Conservation (phyloP, 352 stramenopile species). For the Globisporangium sylvaticum region DNA sequence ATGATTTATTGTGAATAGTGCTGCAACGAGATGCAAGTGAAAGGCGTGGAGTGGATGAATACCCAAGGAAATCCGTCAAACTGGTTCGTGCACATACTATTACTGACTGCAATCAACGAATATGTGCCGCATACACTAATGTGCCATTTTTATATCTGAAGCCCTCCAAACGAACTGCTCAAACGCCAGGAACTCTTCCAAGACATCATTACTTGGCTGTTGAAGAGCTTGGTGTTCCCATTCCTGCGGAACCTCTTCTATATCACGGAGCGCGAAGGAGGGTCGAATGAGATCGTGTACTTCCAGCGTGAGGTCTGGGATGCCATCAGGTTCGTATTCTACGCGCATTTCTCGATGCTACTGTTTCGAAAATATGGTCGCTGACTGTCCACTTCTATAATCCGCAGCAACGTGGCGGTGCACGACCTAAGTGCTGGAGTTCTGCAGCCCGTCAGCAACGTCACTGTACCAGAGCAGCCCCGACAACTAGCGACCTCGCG, state of each 20-base stretch:
- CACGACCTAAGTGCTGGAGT: conserved; percentile 44
- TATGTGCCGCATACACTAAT: not conserved
- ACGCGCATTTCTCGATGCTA: not conserved
- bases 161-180: conserved; percentile 48
- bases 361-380: not conserved
- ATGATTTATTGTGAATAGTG: conserved; percentile 17
- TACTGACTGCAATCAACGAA: too few species aligned
- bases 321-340: conserved; percentile 41
- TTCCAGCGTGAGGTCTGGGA: conserved; percentile 71
- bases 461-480: not conserved
- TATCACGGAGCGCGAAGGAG: conserved; percentile 67
- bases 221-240: conserved; percentile 47
- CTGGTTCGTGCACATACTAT: conserved; percentile 23
- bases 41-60: conserved; percentile 38
- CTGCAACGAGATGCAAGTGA: conserved; percentile 34
- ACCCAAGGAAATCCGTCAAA: conserved; percentile 16
- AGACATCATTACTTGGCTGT: conserved; percentile 39
- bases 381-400: not conserved
- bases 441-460: conserved; percentile 22
- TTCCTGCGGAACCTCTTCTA: conserved; percentile 67
- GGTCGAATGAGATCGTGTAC: conserved; percentile 60
- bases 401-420: conserved; percentile 37
- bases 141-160: conserved; percentile 8
- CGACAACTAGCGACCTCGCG: conserved; percentile 44
- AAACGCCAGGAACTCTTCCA: conserved; percentile 42